Evolutionary conservation across 306 rosid species (phyloP), one percentile per base, ranked within the genome.

Genomic region (Carpinus viminea): DNA sequence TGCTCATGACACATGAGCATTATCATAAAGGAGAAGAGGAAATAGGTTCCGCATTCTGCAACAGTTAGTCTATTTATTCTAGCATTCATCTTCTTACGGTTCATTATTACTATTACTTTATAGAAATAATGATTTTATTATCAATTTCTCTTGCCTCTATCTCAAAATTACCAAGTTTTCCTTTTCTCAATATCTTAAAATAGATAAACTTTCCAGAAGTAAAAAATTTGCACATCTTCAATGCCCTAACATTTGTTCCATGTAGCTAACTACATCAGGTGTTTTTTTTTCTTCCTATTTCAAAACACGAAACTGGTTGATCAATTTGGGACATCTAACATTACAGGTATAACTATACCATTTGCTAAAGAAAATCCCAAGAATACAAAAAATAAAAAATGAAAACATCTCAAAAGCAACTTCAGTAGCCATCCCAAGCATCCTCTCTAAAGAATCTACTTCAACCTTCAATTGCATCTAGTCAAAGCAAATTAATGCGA

Each of bases 1-100:
- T 78, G 88, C 64, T 83, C 85, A 86, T 81, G 78, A 26, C 80
- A 51, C 55, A 79, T 74, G 85, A 85, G 86, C 83, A 70, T 72
- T 65, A 60, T 75, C 72, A 43, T 51, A 80, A 57, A 79, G 53
- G 80, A 75, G 47, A 20, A 77, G 59, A 60, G 57, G 55, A 79
- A 74, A 48, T 83, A 80, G 84, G 86, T 26, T 80, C 72, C 76
- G 26, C 64, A 15, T 18, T 76, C 6, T 71, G 72, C 46, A 21
- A 3, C 21, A 74, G 45, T 57, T 17, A n/a, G 51, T 66, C 43
- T 28, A 61, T 18, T 61, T 12, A 2, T 61, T 61, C 41, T 61
- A 28, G 41, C 41, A 61, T 28, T 61, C 8, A 61, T 61, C 72
- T 64, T 64, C 47, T 41, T 66, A 66, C 50, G 41, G 21, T 41